Conservation (phyloP, 139 green algal species). For the Chlamydomonas eustigma region DNA sequence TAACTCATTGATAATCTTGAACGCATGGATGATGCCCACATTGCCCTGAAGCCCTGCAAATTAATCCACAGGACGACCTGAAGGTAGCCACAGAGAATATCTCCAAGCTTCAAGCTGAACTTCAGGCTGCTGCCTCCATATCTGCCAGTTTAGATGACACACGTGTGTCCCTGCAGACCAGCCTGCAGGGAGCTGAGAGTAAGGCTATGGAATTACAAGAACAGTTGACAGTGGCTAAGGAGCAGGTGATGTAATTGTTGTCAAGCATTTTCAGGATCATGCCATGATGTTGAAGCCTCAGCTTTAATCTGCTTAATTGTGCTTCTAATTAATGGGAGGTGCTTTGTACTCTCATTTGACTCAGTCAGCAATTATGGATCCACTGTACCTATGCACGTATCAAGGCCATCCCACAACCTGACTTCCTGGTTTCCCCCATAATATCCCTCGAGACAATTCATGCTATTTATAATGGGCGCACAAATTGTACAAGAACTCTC, state of each 20-base stretch:
- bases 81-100: neutral
- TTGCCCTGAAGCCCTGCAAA: neutral
- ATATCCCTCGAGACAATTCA: too few species aligned
- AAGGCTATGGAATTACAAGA: neutral
- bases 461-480: too few species aligned
- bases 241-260: neutral
- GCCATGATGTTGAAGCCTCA: too few species aligned
- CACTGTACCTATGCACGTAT: too few species aligned
- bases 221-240: neutral
- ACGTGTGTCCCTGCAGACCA: neutral
- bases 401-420: too few species aligned
- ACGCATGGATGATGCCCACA: neutral
- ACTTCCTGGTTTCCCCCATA: too few species aligned
- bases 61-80: neutral
- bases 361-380: too few species aligned
- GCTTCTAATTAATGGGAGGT: too few species aligned
- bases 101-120: neutral
- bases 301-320: too few species aligned
- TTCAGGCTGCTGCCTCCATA: neutral
- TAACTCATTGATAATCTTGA: neutral
- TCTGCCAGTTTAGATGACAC: neutral
- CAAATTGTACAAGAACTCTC: too few species aligned
- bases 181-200: neutral
- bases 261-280: conserved; percentile 7
- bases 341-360: too few species aligned